Base-by-base conservation (phyloP, 2,329 filamentous ascomycete genomes). In the Nannizziopsis arthrosporioides region DNA sequence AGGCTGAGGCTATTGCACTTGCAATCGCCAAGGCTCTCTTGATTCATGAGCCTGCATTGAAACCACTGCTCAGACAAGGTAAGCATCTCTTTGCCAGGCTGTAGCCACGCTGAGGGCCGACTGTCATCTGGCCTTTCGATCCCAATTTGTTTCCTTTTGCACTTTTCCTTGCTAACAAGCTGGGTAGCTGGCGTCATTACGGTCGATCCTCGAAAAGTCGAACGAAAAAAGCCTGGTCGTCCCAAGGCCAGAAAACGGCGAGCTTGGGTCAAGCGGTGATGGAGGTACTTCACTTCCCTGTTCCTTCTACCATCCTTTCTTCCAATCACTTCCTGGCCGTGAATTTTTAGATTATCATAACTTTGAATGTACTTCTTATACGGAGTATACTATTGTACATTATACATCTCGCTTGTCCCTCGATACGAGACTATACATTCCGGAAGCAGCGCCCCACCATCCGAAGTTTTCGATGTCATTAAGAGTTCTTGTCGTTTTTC, bases 231-330 rank as follows among this genome's bases (percentile, higher is more conserved):
- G 78, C 80, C 87, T 49, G 93, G 92, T 58, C 86, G 87, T 62
- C 69, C 94, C 71, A 98, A 98, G 77, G 90, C 92, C 50, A 85
- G 92, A 70, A 98, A 98, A 81, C 93, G 84, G 80, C 90, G 90
- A 52, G 78, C 92, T 60, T 98, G 93, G 92, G 89, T 96, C 76
- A 96, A 95, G 80, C 74, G 79, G 65, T 82, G 56, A 67, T 54
- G 49, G 46, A 47, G 46, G 54, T 32, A n/a, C 19, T 35, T 30
- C 41, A 7, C 22, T 7, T 27, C 22, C 22, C 4, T 27, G 12
- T 44, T 50, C 50, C 38, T 27, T 18, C 7, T 39, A 4, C 31
- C 40, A 31, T 38, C 5, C 32, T 15, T 11, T 39, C 8, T 45
- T 41, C 18, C 27, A 15, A 12, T 27, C 35, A n/a, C 27, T 6